These are phyloP conservation scores for Atkinsonella hypoxylon DNA, from an alignment of 2,329 filamentous ascomycete species.

Conservation along the genomic window DNA sequence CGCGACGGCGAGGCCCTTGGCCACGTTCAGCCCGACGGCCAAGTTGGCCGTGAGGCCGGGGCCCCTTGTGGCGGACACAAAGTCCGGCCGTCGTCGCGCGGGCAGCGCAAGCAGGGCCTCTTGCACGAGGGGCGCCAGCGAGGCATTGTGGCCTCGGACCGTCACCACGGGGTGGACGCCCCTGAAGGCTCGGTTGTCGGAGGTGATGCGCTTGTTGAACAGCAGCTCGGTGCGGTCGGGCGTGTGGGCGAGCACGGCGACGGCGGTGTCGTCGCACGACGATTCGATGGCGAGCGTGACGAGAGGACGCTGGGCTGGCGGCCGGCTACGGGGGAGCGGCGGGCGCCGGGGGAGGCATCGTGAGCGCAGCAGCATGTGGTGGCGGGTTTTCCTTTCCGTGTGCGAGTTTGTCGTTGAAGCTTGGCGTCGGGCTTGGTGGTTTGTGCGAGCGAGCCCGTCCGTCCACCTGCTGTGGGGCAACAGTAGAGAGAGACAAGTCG, in stretches of 20 bases:
- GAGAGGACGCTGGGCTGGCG: conserved; percentile 18
- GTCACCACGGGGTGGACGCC: conserved; percentile 74
- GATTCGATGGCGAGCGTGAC: conserved; percentile 66
- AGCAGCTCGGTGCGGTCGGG: conserved; percentile 42
- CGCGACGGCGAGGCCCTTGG: conserved; percentile 75
- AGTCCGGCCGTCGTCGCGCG: conserved; percentile 49
- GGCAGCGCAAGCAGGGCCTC: conserved; percentile 47
- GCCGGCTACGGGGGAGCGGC: not conserved
- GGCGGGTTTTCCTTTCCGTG: too few relatives aligned
- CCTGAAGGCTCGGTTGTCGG: conserved; percentile 59
- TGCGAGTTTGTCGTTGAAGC: too few relatives aligned
- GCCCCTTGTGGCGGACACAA: conserved; percentile 80
- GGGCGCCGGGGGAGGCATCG: not conserved
- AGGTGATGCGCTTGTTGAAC: conserved; percentile 73
- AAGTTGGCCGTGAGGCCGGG: conserved; percentile 80
- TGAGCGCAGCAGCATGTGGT: conserved; percentile 5
- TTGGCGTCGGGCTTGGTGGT: too few relatives aligned
- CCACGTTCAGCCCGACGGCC: conserved; percentile 64
- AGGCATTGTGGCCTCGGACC: conserved; percentile 61
- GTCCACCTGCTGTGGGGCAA: too few relatives aligned
- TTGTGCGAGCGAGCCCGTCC: too few relatives aligned
- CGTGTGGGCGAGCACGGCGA: conserved; percentile 63
- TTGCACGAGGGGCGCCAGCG: conserved; percentile 55
- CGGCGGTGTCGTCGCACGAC: conserved; percentile 87
- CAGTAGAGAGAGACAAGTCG: too few relatives aligned